A percentile compares a stretch with the other conserved stretches of the same genome.
phyloP scores from a whole-genome alignment of 257 asterid genomes.

The Primulina tabacum region DNA sequence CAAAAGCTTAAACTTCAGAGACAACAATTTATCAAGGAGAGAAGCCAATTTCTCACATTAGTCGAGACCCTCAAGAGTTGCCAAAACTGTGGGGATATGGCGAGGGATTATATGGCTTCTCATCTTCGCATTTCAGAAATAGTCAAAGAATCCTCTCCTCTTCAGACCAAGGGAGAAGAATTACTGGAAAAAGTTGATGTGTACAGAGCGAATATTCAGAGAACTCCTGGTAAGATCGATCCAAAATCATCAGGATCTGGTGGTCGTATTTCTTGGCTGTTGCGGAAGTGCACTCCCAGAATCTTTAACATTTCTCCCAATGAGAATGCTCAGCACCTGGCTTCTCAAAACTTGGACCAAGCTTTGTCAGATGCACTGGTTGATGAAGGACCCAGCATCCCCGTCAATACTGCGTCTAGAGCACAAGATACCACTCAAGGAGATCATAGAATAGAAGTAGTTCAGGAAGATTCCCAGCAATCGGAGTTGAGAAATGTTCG shows the following conservation, averaged over 20 bases:
- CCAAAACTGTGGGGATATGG: constrained; percentile 54
- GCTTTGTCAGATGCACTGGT: constrained; percentile 38
- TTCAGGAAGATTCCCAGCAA: constrained; percentile 47
- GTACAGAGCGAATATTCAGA: constrained; percentile 35
- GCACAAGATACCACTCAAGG: constrained; percentile 23
- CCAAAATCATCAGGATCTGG: constrained; percentile 49
- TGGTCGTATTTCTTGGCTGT: constrained; percentile 64
- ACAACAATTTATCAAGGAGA: constrained; percentile 52
- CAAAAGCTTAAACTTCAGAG: constrained; percentile 61
- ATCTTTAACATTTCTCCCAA: constrained; percentile 53
- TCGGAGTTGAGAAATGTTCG: constrained; percentile 39
- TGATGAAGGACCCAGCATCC: constrained; percentile 33
- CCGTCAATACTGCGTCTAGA: constrained; percentile 20
- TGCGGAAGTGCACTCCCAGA: constrained; percentile 66
- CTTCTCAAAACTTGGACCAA: constrained; percentile 48
- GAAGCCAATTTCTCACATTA: constrained; percentile 47
- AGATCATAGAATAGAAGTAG: constrained; percentile 33
- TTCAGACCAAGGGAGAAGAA: constrained; percentile 47
- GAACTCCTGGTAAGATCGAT: constrained; percentile 40
- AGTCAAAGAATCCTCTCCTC: constrained; percentile 40
- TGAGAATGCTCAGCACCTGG: constrained; percentile 29
- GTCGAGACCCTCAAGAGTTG: constrained; percentile 58
- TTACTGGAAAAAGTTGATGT: constrained; percentile 59
- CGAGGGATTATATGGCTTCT: constrained; percentile 43
- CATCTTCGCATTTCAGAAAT: constrained; percentile 43